Percentiles rank a stretch among this genome's conserved stretches.
These are phyloP conservation scores for Podaxis pistillaris DNA, from an alignment of 768 basidiomycete species.

Conservation along the genomic window DNA sequence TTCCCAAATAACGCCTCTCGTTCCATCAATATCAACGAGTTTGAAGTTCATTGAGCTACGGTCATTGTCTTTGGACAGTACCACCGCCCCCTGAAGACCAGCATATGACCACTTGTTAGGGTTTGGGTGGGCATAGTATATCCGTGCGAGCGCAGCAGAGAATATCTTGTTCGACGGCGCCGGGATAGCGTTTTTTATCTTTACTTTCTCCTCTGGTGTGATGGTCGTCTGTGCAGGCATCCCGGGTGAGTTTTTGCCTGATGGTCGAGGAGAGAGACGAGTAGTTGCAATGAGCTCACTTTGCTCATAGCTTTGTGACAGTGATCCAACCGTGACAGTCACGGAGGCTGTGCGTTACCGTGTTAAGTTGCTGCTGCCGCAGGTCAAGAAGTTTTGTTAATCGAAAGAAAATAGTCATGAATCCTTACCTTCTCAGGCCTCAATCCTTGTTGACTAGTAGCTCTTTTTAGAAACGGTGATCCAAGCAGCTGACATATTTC, in stretches of 20 bases:
- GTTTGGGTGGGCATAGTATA: constrained; percentile 87
- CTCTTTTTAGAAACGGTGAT: too few species aligned
- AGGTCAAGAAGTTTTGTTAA: neutral
- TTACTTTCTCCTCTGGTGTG: constrained; percentile 71
- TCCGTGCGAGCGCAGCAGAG: constrained; percentile 76
- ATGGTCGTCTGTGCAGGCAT: constrained; percentile 80
- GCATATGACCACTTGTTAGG: constrained; percentile 81
- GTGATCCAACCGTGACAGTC: constrained; percentile 8
- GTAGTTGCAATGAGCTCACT: neutral
- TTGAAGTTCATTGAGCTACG: constrained; percentile 62
- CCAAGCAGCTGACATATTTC: neutral
- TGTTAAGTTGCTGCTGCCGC: neutral
- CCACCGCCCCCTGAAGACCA: constrained; percentile 84
- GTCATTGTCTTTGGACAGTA: constrained; percentile 61
- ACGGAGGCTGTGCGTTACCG: constrained; percentile 7
- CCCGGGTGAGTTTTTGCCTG: constrained; percentile 3
- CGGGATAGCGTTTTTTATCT: constrained; percentile 65
- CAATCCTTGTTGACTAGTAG: too few species aligned
- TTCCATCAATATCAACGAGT: constrained; percentile 82
- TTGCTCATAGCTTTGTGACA: constrained; percentile 2
- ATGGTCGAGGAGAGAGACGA: constrained; percentile 3
- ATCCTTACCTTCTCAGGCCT: neutral
- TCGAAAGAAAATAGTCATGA: too few species aligned
- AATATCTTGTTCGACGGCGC: constrained; percentile 68
- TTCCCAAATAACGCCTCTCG: constrained; percentile 88